phyloP scores from a whole-genome alignment of 2,329 filamentous ascomycete species.

The Aspergillus sp. region DNA sequence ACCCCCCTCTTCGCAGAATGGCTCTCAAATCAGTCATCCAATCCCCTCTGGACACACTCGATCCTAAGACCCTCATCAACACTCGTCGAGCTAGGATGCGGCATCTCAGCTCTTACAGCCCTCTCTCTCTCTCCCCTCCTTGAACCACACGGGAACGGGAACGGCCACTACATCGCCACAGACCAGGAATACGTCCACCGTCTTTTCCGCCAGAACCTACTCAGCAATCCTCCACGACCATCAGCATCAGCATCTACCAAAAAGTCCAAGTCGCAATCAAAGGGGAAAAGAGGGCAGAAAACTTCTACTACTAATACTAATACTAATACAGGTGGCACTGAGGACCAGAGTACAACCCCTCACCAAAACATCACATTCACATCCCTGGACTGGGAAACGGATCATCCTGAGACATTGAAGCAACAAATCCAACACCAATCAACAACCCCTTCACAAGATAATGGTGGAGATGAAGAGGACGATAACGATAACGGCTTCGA shows the following conservation, averaged over 20 bases:
- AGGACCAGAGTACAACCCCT: no score
- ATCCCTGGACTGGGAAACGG: conserved; percentile 78
- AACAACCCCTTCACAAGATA: neutral
- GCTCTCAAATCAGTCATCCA: conserved; percentile 59
- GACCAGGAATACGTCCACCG: conserved; percentile 85
- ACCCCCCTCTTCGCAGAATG: conserved; percentile 80
- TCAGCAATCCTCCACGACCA: conserved; percentile 35
- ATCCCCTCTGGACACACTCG: conserved; percentile 60
- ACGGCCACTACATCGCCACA: conserved; percentile 72
- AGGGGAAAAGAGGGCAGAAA: conserved; percentile 5
- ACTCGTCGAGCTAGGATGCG: conserved; percentile 83
- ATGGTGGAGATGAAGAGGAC: conserved; percentile 17
- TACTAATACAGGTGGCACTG: neutral
- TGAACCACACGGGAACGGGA: conserved; percentile 16
- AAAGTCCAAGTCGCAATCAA: conserved; percentile 5
- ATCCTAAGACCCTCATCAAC: conserved; percentile 57
- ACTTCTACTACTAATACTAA: neutral
- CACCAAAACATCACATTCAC: conserved; percentile 54
- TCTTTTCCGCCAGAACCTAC: conserved; percentile 73
- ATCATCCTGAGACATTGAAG: conserved; percentile 39
- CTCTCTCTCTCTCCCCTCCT: conserved; percentile 60
- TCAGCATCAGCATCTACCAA: neutral
- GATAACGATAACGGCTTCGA: conserved; percentile 58
- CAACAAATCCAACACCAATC: conserved; percentile 29
- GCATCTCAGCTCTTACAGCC: conserved; percentile 78